Conservation (phyloP, 129 eudicot species). For the Kitagawia praeruptora region DNA sequence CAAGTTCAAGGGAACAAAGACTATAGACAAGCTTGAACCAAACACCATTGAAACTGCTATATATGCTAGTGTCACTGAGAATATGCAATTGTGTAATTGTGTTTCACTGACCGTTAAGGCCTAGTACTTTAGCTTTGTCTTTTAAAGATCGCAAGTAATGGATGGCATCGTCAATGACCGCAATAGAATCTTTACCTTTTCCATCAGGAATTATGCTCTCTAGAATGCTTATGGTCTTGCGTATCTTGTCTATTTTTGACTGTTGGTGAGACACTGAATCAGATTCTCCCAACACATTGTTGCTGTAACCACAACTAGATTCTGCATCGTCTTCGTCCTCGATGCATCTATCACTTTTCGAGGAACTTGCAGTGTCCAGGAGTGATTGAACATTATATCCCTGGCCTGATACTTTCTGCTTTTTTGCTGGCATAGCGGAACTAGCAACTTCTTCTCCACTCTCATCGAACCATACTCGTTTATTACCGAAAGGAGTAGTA, state of each 20-base stretch:
- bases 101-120: slow-evolving; percentile 42
- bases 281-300: slow-evolving; percentile 9
- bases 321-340: slow-evolving; percentile 45
- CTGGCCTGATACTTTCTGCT: slow-evolving; percentile 31
- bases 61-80: background rate
- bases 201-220: slow-evolving; percentile 57
- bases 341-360: slow-evolving; percentile 25
- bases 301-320: slow-evolving; percentile 33
- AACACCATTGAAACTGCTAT: background rate
- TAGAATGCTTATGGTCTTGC: slow-evolving; percentile 51
- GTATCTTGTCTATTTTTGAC: slow-evolving; percentile 43
- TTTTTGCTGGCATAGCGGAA: slow-evolving; percentile 38
- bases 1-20: background rate
- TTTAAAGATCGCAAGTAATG: slow-evolving; percentile 50
- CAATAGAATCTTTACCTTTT: slow-evolving; percentile 57
- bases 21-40: slow-evolving; percentile 9
- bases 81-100: background rate
- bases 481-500: slow-evolving; percentile 25
- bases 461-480: slow-evolving; percentile 27
- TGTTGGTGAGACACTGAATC: slow-evolving; percentile 34
- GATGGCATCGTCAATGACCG: slow-evolving; percentile 79
- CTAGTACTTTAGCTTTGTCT: slow-evolving; percentile 59
- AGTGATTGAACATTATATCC: slow-evolving; percentile 24
- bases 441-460: slow-evolving; percentile 65
- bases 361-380: slow-evolving; percentile 37